Percentiles rank a stretch among this genome's conserved stretches.
Evolutionary conservation across 2,329 filamentous ascomycete genomes (phyloP).

Genomic region (Periconia sp.): DNA sequence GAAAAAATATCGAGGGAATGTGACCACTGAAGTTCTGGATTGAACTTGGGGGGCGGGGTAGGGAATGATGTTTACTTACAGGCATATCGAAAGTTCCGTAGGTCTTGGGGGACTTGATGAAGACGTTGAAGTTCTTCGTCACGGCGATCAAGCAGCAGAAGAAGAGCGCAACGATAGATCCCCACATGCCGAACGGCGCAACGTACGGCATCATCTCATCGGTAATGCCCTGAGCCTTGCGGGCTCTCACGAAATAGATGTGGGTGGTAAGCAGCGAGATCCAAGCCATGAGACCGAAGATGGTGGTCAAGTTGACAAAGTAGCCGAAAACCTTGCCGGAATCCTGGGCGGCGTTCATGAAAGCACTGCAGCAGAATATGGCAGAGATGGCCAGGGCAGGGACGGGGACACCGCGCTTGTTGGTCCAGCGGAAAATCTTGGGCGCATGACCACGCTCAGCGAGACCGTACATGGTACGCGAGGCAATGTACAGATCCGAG

Average conservation of each 20-base stretch:
- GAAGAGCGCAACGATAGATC: constrained; percentile 67
- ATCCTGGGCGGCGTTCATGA: constrained; percentile 52
- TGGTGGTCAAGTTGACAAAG: constrained; percentile 51
- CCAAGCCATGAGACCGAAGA: constrained; percentile 50
- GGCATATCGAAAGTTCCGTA: constrained; percentile 55
- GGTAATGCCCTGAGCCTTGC: constrained; percentile 49
- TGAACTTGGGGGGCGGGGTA: no score
- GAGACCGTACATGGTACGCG: constrained; percentile 72
- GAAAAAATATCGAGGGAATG: no score
- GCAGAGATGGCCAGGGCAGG: constrained; percentile 65
- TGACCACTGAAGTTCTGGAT: no score
- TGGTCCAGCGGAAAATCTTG: constrained; percentile 69
- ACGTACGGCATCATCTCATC: constrained; percentile 55
- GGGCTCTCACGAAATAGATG: constrained; percentile 52
- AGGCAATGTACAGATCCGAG: constrained; percentile 75
- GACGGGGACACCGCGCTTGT: constrained; percentile 71
- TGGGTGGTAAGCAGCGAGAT: constrained; percentile 53
- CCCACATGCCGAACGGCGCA: constrained; percentile 71
- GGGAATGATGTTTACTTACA: no score
- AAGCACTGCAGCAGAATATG: constrained; percentile 66
- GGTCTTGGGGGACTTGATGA: constrained; percentile 50
- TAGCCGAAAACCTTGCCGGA: constrained; percentile 50
- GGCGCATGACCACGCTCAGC: constrained; percentile 73
- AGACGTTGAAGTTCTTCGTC: constrained; percentile 63
- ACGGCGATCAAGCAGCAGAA: constrained; percentile 74